These are phyloP conservation scores for Verticillium nubilum DNA, from an alignment of 2,329 filamentous ascomycete species.

Conservation along the genomic window DNA sequence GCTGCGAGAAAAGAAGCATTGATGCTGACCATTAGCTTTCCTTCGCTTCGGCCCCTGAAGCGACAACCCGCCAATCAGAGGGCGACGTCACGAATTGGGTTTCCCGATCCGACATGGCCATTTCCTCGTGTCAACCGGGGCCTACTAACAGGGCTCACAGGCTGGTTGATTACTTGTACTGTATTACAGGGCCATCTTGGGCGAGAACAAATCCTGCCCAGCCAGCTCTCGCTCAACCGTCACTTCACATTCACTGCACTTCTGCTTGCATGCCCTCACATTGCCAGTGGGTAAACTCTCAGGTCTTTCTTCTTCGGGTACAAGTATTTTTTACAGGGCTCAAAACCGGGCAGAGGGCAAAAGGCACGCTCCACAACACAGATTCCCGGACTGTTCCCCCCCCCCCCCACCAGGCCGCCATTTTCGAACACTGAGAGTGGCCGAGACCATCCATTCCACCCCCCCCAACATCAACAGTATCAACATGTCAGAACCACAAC, in stretches of 20 bases:
- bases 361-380: not conserved
- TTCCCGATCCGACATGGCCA: not conserved
- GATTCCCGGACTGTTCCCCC: not conserved
- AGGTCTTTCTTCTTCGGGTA: not conserved
- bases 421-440: not conserved
- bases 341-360: not conserved
- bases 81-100: not conserved
- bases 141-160: too few species aligned
- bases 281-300: not conserved
- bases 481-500: not conserved
- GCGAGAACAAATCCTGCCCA: not conserved
- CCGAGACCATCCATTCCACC: not conserved
- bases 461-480: not conserved
- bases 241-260: not conserved
- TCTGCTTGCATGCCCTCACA: not conserved
- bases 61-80: not conserved
- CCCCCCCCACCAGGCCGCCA: not conserved
- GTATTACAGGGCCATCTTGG: not conserved
- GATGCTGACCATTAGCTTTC: not conserved
- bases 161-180: too few species aligned
- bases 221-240: not conserved
- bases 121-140: not conserved
- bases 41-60: not conserved
- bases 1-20: not conserved
- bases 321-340: not conserved